Conservation (phyloP, 768 basidiomycete species). For the Lepiota venenata region DNA sequence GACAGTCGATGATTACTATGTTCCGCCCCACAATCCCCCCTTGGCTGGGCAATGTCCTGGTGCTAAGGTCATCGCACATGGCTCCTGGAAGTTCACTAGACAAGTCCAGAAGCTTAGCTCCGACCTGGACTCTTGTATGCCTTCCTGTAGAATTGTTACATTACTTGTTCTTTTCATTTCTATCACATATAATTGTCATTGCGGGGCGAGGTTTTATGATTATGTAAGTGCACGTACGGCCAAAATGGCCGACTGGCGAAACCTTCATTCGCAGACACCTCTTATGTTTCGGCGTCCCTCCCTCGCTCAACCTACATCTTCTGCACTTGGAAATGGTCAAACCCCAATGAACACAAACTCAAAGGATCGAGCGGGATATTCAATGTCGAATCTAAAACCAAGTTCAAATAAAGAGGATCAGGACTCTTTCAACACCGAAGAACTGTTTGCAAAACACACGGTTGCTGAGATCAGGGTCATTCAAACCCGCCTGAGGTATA, state of each 20-base stretch:
- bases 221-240: neutral
- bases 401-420: neutral
- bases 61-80: no score
- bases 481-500: slow-evolving; percentile 67
- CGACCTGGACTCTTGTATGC: neutral
- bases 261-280: neutral
- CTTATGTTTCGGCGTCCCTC: slow-evolving; percentile 9
- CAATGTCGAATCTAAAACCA: neutral
- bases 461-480: slow-evolving; percentile 65
- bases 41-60: neutral
- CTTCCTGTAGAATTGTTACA: slow-evolving; percentile 8
- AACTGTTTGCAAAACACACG: slow-evolving; percentile 69
- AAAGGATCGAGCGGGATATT: neutral
- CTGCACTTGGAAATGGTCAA: neutral
- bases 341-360: neutral
- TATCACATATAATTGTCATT: neutral
- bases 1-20: slow-evolving; percentile 25
- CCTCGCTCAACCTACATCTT: neutral
- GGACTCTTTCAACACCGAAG: slow-evolving; percentile 62
- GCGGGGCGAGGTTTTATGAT: neutral
- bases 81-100: neutral
- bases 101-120: no score
- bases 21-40: slow-evolving; percentile 1
- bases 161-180: slow-evolving; percentile 6
- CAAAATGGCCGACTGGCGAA: neutral